Evolutionary conservation across 495 filamentous ascomycete species (phyloP).

Genomic region (Haplographium delicatum): DNA sequence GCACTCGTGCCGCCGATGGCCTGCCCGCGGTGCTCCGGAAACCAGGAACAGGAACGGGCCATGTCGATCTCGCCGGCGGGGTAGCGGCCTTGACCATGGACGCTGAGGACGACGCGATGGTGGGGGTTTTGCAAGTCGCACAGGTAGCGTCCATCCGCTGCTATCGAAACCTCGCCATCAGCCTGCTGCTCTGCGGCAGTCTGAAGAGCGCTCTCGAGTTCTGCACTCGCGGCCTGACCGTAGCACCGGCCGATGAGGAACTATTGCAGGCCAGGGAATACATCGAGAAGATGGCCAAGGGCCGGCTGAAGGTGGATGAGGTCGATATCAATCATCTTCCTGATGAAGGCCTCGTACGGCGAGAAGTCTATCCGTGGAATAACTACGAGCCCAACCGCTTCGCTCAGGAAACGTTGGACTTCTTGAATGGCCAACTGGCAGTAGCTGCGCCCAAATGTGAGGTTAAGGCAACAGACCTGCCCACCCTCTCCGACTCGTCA

Average conservation of each 20-base stretch:
- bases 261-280: slow-evolving; percentile 40
- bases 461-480: slow-evolving; percentile 66
- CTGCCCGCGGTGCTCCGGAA: slow-evolving; percentile 12
- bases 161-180: slow-evolving; percentile 53
- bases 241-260: slow-evolving; percentile 39
- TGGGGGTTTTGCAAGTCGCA: slow-evolving; percentile 34
- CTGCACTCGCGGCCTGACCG: slow-evolving; percentile 45
- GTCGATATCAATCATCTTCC: slow-evolving; percentile 49
- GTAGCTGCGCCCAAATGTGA: slow-evolving; percentile 64
- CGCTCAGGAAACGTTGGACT: slow-evolving; percentile 55
- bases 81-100: slow-evolving; percentile 14
- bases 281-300: slow-evolving; percentile 41
- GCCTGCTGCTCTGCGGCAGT: slow-evolving; percentile 62
- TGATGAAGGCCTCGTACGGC: slow-evolving; percentile 69
- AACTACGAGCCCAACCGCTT: slow-evolving; percentile 80
- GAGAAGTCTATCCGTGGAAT: slow-evolving; percentile 96
- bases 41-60: background rate
- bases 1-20: slow-evolving; percentile 14
- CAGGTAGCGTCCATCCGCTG: slow-evolving; percentile 41
- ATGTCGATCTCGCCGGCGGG: slow-evolving; percentile 20
- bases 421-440: slow-evolving; percentile 61
- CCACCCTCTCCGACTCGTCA: slow-evolving; percentile 52
- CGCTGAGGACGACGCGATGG: slow-evolving; percentile 29
- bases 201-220: slow-evolving; percentile 66
- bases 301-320: slow-evolving; percentile 35